A percentile compares a stretch with the other conserved stretches of the same genome.
phyloP scores from a whole-genome alignment of 345 rosid species.

The Arabis alpina region DNA sequence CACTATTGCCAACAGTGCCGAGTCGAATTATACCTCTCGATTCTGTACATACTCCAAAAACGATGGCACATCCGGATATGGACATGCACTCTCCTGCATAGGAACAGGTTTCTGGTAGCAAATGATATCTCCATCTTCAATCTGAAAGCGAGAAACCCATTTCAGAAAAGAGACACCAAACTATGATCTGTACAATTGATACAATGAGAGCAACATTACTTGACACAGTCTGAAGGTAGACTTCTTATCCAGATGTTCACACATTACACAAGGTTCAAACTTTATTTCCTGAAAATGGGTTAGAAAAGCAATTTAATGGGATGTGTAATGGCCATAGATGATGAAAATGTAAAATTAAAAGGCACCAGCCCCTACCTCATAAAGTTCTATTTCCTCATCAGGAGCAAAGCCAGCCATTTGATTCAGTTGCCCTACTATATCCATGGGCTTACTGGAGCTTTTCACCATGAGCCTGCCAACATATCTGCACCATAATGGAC shows the following conservation, averaged over 20 bases:
- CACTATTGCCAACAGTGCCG: slow-evolving; percentile 15
- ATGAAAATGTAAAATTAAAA: slow-evolving; percentile 12
- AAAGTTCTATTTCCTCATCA: slow-evolving; percentile 88
- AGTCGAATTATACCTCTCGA: slow-evolving; percentile 69
- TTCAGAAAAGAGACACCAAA: slow-evolving; percentile 18
- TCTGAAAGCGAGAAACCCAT: slow-evolving; percentile 46
- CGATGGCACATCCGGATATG: slow-evolving; percentile 81
- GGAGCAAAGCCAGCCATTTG: slow-evolving; percentile 90
- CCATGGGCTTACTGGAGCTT: slow-evolving; percentile 78
- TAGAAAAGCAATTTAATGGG: slow-evolving; percentile 26
- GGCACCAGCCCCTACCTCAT: slow-evolving; percentile 62
- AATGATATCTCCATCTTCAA: slow-evolving; percentile 97
- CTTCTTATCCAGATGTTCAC: slow-evolving; percentile 84
- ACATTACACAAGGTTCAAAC: slow-evolving; percentile 91
- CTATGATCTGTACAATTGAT: slow-evolving; percentile 6
- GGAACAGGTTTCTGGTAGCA: slow-evolving; percentile 84
- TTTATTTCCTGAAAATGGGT: slow-evolving; percentile 76
- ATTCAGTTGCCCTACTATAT: slow-evolving; percentile 70
- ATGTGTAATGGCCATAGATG: slow-evolving; percentile 18
- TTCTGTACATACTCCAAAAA: slow-evolving; percentile 93
- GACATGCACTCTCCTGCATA: slow-evolving; percentile 58
- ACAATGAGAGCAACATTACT: slow-evolving; percentile 49
- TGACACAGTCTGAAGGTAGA: slow-evolving; percentile 70
- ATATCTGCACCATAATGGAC: slow-evolving; percentile 56
- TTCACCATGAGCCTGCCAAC: slow-evolving; percentile 86